Base-by-base conservation (phyloP, 192 early-diverging fungal genomes). In the Rhizoclosmatium sp. region DNA sequence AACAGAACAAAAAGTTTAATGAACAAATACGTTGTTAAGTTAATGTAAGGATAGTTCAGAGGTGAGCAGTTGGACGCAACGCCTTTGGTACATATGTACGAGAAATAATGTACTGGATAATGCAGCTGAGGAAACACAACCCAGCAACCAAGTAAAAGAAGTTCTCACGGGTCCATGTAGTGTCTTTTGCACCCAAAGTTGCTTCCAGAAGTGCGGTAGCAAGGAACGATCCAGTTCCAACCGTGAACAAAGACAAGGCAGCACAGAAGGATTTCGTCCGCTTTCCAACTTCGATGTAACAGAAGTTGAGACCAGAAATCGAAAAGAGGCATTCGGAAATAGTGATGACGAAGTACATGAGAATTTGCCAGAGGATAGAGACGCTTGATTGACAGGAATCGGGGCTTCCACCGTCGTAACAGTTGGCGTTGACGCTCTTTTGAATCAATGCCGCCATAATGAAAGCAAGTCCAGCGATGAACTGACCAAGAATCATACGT, bases 241-340 rank as follows among this genome's bases (percentile, higher is more conserved):
- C 74, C n/a, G 80, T 79, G 51, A 91, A 61, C 58, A 92, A 71
- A 90, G 90, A 92, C 65, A 92, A 75, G 41, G 89, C 83, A 7
- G 84, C 79, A 19, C 82, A 86, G 10, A 82, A 81, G 19, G 91
- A 85, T 73, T 89, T 88, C 66, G 86, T 89, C 47, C 83, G 81
- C 54, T 85, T 86, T 81, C 91, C 91, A 44, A 91, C 85, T 71
- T 92, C 84, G n/a, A 81, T 82, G 84, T 92, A 92, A 46, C 83
- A 82, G 71, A 92, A 88, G 81, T 92, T 89, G 68, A 90, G 82
- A 75, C 91, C 91, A 31, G 82, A 84, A 71, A 87, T 87, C 23
- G 87, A 88, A 69, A 90, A 82, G 14, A 92, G 58, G 48, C 83
- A 81, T 82, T 92, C 91, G 74, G 85, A 90, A 65, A 84, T 59